A percentile compares a stretch with the other conserved stretches of the same genome.
phyloP scores from a whole-genome alignment of 768 basidiomycete genomes.

The Trichaptum fuscoviolaceum region DNA sequence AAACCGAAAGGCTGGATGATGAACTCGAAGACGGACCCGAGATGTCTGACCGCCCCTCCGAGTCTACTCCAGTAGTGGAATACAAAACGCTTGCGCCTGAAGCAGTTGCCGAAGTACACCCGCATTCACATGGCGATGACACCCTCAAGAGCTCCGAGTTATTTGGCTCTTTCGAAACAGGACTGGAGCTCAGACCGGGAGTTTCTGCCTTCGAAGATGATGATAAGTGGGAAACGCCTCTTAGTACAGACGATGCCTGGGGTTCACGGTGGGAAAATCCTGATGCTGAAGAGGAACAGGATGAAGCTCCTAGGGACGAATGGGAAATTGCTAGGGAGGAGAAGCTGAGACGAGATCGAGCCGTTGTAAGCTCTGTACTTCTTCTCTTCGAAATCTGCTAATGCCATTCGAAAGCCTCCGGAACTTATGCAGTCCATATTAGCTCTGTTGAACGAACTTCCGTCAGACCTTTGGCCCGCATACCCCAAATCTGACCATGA shows the following conservation, averaged over 20 bases:
- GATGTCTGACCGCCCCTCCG: neutral
- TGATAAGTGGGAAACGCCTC: neutral
- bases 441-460: slow-evolving; percentile 45
- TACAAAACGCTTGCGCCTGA: neutral
- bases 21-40: slow-evolving; percentile 1
- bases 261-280: slow-evolving; percentile 24
- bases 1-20: slow-evolving; percentile 4
- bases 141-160: slow-evolving; percentile 27
- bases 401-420: slow-evolving; percentile 47
- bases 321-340: slow-evolving; percentile 60
- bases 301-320: slow-evolving; percentile 45
- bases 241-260: slow-evolving; percentile 14
- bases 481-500: slow-evolving; percentile 6
- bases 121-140: neutral
- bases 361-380: slow-evolving; percentile 48
- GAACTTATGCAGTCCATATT: slow-evolving; percentile 58
- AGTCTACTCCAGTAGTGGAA: neutral
- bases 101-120: neutral
- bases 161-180: slow-evolving; percentile 58
- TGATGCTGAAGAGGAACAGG: slow-evolving; percentile 9
- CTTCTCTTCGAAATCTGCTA: slow-evolving; percentile 1
- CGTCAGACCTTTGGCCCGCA: slow-evolving; percentile 48
- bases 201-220: neutral
- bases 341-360: slow-evolving; percentile 54
- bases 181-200: slow-evolving; percentile 23